Base-by-base conservation (phyloP, 148 eudicot genomes). In the Camellia japonica region DNA sequence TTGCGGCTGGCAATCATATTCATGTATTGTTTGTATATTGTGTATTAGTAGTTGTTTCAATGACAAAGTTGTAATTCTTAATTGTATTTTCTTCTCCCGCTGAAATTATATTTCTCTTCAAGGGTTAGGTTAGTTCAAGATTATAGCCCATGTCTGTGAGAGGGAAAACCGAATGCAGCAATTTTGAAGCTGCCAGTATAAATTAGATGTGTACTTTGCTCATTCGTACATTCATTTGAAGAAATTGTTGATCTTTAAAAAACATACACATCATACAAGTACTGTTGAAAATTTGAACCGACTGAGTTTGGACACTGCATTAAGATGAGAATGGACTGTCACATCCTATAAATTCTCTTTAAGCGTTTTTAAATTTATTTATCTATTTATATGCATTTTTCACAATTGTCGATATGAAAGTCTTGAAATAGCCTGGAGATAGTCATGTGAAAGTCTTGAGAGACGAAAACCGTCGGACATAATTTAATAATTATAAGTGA, bases 1-100 rank as follows among this genome's bases (percentile, higher is more conserved):
- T 65, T 54, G 55, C n/a, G 19, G 74, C 23, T 14, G 80, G 80
- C 73, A 16, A 13, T 41, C 54, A 12, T 54, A 9, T 18, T 54
- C 38, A 30, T 30, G 38, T 1, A 18, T 77, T 68, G 73, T 55
- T 68, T 78, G 58, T 82, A 64, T 71, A 43, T 59, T 71, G 80
- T 81, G 62, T 77, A 78, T 60, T 60, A 20, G 66, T 69, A 14
- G 1, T 30, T 60, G 46, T 63, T 65, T 15, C 43, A 7, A 62
- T 23, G 61, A 60, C 61, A 1, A 60, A 68, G 12, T 38, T 30
- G 54, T 75, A 51, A 16, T 75, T 51, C 65, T 64, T 49, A 38
- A 38, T 51, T 68, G 79, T 75, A 76, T 30, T 69, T 76, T n/a
- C 19, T 20, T 77, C 20, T 66, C 18, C 62, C 62, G 16, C 9